Conservation (phyloP, 2,329 filamentous ascomycete species). For the Monosporascus ibericus region DNA sequence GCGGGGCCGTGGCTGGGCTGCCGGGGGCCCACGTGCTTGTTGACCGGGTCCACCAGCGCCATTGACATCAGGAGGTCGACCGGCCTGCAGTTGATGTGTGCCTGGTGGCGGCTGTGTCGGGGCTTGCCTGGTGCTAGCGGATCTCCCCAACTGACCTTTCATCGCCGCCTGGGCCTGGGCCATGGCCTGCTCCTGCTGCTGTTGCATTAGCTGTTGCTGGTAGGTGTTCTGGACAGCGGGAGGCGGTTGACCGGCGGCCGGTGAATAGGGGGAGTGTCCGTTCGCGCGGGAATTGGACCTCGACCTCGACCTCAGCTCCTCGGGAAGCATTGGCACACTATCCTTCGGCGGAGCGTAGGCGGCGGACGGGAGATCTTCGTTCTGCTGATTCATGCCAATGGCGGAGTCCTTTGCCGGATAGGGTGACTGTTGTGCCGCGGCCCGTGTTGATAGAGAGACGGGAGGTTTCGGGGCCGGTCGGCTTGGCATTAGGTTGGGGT, state of each 20-base stretch:
- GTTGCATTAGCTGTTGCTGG: conserved; percentile 62
- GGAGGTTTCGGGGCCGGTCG: conserved; percentile 88
- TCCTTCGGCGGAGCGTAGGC: conserved; percentile 47
- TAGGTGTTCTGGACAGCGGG: conserved; percentile 42
- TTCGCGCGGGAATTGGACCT: conserved; percentile 62
- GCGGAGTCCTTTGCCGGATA: conserved; percentile 57
- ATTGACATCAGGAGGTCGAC: conserved; percentile 23
- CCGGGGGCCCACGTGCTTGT: conserved; percentile 31
- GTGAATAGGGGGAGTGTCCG: conserved; percentile 44
- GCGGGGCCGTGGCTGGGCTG: conserved; percentile 58
- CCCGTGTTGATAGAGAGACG: conserved; percentile 50
- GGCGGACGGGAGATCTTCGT: conserved; percentile 47
- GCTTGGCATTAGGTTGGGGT: conserved; percentile 63
- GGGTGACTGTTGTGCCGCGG: conserved; percentile 50
- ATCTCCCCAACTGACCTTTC: conserved; percentile 63
- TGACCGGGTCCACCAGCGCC: conserved; percentile 19
- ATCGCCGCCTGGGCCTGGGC: conserved; percentile 73
- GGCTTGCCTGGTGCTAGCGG: conserved; percentile 65
- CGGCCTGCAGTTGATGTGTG: conserved; percentile 42
- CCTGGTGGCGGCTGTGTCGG: conserved; percentile 43
- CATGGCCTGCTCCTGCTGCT: conserved; percentile 83
- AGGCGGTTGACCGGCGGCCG: conserved; percentile 32
- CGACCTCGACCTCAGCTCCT: conserved; percentile 62
- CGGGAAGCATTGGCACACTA: conserved; percentile 53
- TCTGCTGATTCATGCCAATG: conserved; percentile 53